A percentile compares a stretch with the other conserved stretches of the same genome.
These are phyloP conservation scores for Rhodotorula taiwanensis DNA, from an alignment of 768 basidiomycete genomes.

Conservation along the genomic window DNA sequence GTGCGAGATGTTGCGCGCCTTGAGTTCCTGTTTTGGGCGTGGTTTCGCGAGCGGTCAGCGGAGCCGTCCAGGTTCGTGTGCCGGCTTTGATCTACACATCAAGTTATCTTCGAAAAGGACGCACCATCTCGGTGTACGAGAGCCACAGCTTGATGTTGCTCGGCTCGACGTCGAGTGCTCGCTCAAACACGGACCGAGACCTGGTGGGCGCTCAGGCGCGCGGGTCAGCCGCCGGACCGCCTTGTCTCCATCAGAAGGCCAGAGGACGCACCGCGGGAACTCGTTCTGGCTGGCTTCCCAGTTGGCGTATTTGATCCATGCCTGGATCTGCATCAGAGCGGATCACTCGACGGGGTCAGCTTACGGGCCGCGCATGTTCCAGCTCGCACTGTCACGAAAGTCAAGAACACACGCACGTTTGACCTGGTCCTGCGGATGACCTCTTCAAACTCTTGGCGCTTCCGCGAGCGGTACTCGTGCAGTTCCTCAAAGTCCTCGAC, in stretches of 20 bases:
- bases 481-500: constrained; percentile 88
- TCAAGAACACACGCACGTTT: constrained; percentile 43
- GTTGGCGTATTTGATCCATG: constrained; percentile 52
- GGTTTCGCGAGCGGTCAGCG: background rate
- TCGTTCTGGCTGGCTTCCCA: constrained; percentile 91
- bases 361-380: too few relatives aligned
- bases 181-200: constrained; percentile 90
- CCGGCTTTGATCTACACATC: too few relatives aligned
- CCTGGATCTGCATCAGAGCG: constrained; percentile 49
- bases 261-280: constrained; percentile 59
- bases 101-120: background rate
- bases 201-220: constrained; percentile 23
- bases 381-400: too few relatives aligned
- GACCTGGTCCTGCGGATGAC: constrained; percentile 51
- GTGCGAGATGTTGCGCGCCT: constrained; percentile 94
- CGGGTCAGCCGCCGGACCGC: background rate
- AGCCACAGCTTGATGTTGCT: constrained; percentile 87
- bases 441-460: constrained; percentile 82
- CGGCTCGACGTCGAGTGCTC: constrained; percentile 91
- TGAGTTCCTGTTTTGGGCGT: constrained; percentile 78
- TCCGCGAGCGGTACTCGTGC: constrained; percentile 73
- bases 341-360: constrained; percentile 15
- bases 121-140: constrained; percentile 78
- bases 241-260: too few relatives aligned
- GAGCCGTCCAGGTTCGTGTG: too few relatives aligned